phyloP scores from a whole-genome alignment of 2,329 filamentous ascomycete species.

The Emmonsiellopsis sp. region DNA sequence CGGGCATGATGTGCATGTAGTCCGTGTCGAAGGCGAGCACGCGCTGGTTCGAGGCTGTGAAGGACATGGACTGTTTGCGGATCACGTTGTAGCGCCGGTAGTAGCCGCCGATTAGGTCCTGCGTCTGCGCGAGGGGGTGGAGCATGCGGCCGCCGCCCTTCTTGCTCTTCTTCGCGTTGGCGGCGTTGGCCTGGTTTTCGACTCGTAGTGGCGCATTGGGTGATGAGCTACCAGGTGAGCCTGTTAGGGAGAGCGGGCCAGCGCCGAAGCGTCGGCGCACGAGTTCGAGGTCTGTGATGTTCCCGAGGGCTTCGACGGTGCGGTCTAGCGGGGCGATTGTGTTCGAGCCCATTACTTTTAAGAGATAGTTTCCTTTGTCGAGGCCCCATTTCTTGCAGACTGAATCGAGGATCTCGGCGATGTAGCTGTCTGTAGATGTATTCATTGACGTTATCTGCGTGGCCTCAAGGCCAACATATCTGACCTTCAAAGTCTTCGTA shows the following conservation, averaged over 20 bases:
- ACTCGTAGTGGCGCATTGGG: constrained; percentile 57
- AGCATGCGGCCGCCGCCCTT: constrained; percentile 30
- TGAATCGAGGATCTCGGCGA: constrained; percentile 56
- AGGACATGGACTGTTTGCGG: constrained; percentile 57
- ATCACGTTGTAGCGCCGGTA: constrained; percentile 56
- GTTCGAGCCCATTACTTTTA: constrained; percentile 54
- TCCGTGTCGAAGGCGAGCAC: constrained; percentile 56
- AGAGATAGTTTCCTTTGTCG: constrained; percentile 54
- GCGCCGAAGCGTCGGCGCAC: constrained; percentile 53
- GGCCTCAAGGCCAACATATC: constrained; percentile 51
- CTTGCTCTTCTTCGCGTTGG: constrained; percentile 33
- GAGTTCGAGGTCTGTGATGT: constrained; percentile 52
- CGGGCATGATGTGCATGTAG: constrained; percentile 56
- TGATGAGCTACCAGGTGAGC: constrained; percentile 51
- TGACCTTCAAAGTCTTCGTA: constrained; percentile 49
- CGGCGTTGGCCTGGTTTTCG: constrained; percentile 20
- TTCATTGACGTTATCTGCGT: constrained; percentile 44
- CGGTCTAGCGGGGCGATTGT: constrained; percentile 55
- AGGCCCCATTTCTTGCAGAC: constrained; percentile 53
- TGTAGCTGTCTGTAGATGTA: constrained; percentile 56
- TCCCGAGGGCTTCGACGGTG: constrained; percentile 54
- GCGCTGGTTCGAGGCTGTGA: constrained; percentile 50
- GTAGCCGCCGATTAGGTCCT: constrained; percentile 37
- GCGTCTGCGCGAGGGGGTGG: constrained; percentile 39
- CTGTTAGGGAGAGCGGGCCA: constrained; percentile 46